Evolutionary conservation across 2,329 filamentous ascomycete genomes (phyloP), one percentile per base, ranked within the genome.

Genomic region (Botrytis byssoidea): DNA sequence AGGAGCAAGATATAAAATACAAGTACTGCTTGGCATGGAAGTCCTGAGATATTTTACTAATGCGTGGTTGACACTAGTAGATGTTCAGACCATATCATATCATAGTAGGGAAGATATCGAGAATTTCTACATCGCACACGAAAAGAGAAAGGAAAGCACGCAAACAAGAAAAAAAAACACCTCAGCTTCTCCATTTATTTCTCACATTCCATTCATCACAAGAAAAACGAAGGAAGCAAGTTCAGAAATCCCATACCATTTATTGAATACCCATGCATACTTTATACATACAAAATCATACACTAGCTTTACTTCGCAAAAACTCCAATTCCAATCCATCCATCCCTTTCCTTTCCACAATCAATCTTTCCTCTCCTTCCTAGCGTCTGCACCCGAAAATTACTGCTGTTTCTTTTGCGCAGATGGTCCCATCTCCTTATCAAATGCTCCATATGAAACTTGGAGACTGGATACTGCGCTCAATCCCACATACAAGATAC

Each of bases 361-460:
- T 55, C 66, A 67, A 55, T 51, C 48, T 32, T 44, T 8, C 70
- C 8, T 44, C 61, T 72, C 20, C 4, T 35, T 35, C 35, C 35
- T 35, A 35, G 35, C 35, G 35, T 35, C 35, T 40, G 5, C 10
- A 46, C 16, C 22, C 3, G 3, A 4, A 9, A 4, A 72, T 66
- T 83, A 84, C 78, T 87, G 88, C 83, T 91, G 87, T 85, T 94
- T 97, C 89, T 95, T 97, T 83, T 97, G 93, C 46, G 92, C 92
- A 55, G 90, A 86, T n/a, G 94, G 93, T 0, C 94, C 93, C 86
- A 94, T 97, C 79, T 98, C 95, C 86, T 97, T 98, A 82, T 97
- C 95, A 81, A 98, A 99, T 2, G 96, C 94, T 76, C 93, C 94
- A 82, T 98, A 98, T 1, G 93, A 93, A 44, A 98, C 93, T 82